These are phyloP conservation scores for Chalciporus sphaerocephalus DNA, from an alignment of 768 basidiomycete genomes.

Conservation along the genomic window DNA sequence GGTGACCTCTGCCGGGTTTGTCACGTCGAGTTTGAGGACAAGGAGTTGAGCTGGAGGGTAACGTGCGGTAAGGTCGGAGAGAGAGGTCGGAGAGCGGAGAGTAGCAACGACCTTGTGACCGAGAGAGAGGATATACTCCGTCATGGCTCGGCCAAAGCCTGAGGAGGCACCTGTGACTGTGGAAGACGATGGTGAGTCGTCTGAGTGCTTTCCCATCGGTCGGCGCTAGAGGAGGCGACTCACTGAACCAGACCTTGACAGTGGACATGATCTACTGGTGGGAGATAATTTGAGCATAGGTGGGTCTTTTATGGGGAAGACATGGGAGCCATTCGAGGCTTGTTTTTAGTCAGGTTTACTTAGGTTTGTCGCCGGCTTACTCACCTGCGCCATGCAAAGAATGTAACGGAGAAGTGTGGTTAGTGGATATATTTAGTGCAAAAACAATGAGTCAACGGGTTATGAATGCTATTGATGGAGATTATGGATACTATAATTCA, in stretches of 20 bases:
- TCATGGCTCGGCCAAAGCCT: slow-evolving; percentile 36
- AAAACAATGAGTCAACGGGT: too few relatives aligned
- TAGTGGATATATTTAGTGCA: too few relatives aligned
- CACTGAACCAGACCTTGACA: slow-evolving; percentile 19
- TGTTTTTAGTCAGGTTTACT: too few relatives aligned
- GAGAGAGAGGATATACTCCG: slow-evolving; percentile 30
- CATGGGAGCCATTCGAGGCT: too few relatives aligned
- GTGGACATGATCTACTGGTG: neutral
- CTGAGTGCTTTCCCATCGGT: neutral
- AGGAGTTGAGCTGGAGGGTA: slow-evolving; percentile 27
- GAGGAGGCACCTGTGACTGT: slow-evolving; percentile 35
- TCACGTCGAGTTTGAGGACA: slow-evolving; percentile 33
- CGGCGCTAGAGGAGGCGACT: neutral
- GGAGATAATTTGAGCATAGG: neutral
- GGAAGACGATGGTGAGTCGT: neutral
- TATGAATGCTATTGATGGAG: neutral
- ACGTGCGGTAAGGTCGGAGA: slow-evolving; percentile 25
- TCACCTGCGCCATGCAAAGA: too few relatives aligned
- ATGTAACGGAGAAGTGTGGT: too few relatives aligned
- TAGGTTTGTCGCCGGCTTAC: too few relatives aligned
- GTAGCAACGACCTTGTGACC: slow-evolving; percentile 42
- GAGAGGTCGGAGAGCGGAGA: slow-evolving; percentile 35
- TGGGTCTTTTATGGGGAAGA: too few relatives aligned
- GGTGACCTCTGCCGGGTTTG: slow-evolving; percentile 16
- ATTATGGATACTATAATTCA: slow-evolving; percentile 1